These are phyloP conservation scores for Zygosaccharomyces gambellarensis DNA, from an alignment of 805 yeast species.

Conservation along the genomic window DNA sequence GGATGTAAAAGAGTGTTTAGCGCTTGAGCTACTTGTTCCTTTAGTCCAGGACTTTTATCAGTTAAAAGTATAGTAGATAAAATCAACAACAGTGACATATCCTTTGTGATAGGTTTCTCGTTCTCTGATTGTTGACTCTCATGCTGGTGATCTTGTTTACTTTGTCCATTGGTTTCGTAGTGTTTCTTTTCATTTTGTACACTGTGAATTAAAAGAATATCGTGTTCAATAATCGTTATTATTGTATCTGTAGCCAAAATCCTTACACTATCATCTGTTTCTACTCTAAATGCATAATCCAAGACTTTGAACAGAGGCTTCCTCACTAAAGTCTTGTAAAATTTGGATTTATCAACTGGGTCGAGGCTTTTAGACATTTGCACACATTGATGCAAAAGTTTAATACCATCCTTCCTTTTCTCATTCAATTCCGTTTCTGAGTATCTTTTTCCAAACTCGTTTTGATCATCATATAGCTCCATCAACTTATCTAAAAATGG, in stretches of 20 bases:
- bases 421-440: slow-evolving; percentile 18
- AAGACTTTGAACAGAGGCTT: slow-evolving; percentile 68
- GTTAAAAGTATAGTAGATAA: slow-evolving; percentile 56
- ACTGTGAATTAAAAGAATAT: slow-evolving; percentile 53
- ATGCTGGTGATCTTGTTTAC: slow-evolving; percentile 5
- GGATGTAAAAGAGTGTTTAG: slow-evolving; percentile 69
- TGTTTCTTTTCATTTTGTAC: slow-evolving; percentile 21
- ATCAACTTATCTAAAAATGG: slow-evolving; percentile 57
- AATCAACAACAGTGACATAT: slow-evolving; percentile 53
- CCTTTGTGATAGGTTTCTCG: slow-evolving; percentile 33
- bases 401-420: slow-evolving; percentile 63
- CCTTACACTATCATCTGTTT: slow-evolving; percentile 40
- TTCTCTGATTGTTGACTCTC: not conserved
- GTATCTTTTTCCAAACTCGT: slow-evolving; percentile 5
- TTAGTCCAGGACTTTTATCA: slow-evolving; percentile 65
- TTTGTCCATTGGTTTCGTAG: not conserved
- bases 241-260: slow-evolving; percentile 76
- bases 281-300: slow-evolving; percentile 62
- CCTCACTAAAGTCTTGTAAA: slow-evolving; percentile 59
- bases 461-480: slow-evolving; percentile 41
- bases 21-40: slow-evolving; percentile 82
- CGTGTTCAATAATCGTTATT: slow-evolving; percentile 78
- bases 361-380: slow-evolving; percentile 66
- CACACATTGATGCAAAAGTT: slow-evolving; percentile 74
- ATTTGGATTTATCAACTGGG: slow-evolving; percentile 56